These are phyloP conservation scores for Cryptococcus wingfieldii DNA, from an alignment of 1,284 basidiomycete genomes.

Conservation along the genomic window DNA sequence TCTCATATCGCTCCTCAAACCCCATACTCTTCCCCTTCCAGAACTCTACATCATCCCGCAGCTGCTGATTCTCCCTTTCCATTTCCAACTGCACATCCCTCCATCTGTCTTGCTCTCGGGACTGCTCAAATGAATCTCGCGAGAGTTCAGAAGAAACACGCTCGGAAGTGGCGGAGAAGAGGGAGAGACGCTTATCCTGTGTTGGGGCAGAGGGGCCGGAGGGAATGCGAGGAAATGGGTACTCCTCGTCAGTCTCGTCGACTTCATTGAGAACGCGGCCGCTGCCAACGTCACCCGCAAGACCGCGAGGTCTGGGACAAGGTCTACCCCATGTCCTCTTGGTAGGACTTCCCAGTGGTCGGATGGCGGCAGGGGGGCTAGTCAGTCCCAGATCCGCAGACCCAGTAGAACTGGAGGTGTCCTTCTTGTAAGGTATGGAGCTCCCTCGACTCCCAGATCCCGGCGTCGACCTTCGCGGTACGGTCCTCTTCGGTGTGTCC, in stretches of 20 bases:
- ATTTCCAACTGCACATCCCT: conserved; percentile 30
- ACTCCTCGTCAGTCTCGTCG: conserved; percentile 34
- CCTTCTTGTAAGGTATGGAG: conserved; percentile 43
- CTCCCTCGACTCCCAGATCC: conserved; percentile 24
- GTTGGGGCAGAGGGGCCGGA: neutral
- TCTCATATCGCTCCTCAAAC: conserved; percentile 35
- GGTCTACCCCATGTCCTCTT: conserved; percentile 10
- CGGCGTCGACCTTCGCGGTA: conserved; percentile 5
- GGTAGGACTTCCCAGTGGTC: too few relatives aligned
- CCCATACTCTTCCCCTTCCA: conserved; percentile 36
- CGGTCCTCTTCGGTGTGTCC: conserved; percentile 20
- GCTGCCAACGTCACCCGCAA: conserved; percentile 22
- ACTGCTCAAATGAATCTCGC: conserved; percentile 9
- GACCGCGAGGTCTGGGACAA: conserved; percentile 36
- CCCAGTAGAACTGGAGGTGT: conserved; percentile 4
- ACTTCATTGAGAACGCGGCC: conserved; percentile 39
- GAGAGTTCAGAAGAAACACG: conserved; percentile 15
- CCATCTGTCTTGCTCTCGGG: conserved; percentile 13
- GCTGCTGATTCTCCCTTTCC: conserved; percentile 41
- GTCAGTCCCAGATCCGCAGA: neutral
- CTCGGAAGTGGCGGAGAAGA: conserved; percentile 7
- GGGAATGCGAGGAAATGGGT: neutral
- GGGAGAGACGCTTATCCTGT: neutral
- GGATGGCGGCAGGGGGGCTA: neutral
- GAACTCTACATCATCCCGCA: conserved; percentile 41